Evolutionary conservation across 805 yeast species (phyloP), one percentile per base, ranked within the genome.

Genomic region (Myxozyma vanderwaltii): DNA sequence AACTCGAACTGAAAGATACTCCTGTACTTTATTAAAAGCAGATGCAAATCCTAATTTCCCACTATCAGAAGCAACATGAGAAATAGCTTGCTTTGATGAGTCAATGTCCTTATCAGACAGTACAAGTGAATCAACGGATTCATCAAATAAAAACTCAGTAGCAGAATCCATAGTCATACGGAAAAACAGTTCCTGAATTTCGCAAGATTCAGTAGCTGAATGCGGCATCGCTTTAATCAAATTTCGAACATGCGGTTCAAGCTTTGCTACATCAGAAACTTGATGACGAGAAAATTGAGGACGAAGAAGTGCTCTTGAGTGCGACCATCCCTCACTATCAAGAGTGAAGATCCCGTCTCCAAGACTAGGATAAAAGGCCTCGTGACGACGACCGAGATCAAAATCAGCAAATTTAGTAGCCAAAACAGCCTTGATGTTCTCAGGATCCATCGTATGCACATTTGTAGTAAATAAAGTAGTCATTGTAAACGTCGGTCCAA

Each of bases 321-420:
- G 76, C 48, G 70, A 68, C 77, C 77, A 74, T 27, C 69, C 70
- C 40, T 65, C 66, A 27, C 75, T 74, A 39, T 69, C 69, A 24
- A 70, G 67, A 3, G 76, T 74, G 65, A 74, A 74, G 47, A 74
- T 74, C 1, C 77, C 77, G 31, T 66, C 63, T 4, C 76, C 76
- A 13, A 74, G 62, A 26, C 73, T 52, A 10, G 72, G 73, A 21
- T 50, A 56, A 43, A 74, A 63, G 39, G 65, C 65, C n/a, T 45
- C 53, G 47, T 66, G 54, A 8, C 77, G 65, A 17, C 43, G 29
- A 0, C 72, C 75, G 21, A 74, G 63, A 21, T 64, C 64, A 52
- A 63, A 74, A 47, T 73, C 75, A 51, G 69, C 63, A 59, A 72
- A 73, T 31, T 66, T 63, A 3, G 73, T 70, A 13, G 75, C 70